phyloP scores from a whole-genome alignment of 495 filamentous ascomycete genomes.

The Aspergillus bertholletiae region DNA sequence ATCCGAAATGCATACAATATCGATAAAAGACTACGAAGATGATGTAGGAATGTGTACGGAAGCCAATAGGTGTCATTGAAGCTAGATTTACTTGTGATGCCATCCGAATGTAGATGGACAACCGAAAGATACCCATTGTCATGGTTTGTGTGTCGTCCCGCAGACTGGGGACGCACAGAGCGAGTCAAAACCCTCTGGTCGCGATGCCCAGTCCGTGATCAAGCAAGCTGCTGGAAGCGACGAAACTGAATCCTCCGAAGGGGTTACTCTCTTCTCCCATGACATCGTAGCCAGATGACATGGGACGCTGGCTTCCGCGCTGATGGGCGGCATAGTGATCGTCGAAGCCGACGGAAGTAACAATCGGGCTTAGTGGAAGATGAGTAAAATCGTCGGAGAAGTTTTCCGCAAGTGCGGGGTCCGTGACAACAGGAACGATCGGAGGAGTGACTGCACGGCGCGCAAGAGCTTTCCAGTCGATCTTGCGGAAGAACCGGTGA shows the following conservation, averaged over 20 bases:
- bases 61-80: background rate
- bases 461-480: slow-evolving; percentile 85
- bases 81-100: background rate
- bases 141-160: background rate
- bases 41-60: background rate
- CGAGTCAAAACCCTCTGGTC: slow-evolving; percentile 25
- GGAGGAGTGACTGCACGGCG: slow-evolving; percentile 76
- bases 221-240: slow-evolving; percentile 82
- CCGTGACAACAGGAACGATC: slow-evolving; percentile 87
- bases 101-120: background rate
- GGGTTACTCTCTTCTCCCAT: slow-evolving; percentile 55
- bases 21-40: background rate
- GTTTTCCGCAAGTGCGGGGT: slow-evolving; percentile 94
- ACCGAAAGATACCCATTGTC: background rate
- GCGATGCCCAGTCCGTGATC: slow-evolving; percentile 47
- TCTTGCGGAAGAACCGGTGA: slow-evolving; percentile 94
- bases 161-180: background rate
- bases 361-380: slow-evolving; percentile 70
- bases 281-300: slow-evolving; percentile 19
- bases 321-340: slow-evolving; percentile 33
- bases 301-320: slow-evolving; percentile 6
- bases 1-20: background rate
- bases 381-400: slow-evolving; percentile 86
- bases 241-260: slow-evolving; percentile 95
- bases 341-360: slow-evolving; percentile 36